Conservation (phyloP, 345 rosid species). For the Pistacia integerrima region DNA sequence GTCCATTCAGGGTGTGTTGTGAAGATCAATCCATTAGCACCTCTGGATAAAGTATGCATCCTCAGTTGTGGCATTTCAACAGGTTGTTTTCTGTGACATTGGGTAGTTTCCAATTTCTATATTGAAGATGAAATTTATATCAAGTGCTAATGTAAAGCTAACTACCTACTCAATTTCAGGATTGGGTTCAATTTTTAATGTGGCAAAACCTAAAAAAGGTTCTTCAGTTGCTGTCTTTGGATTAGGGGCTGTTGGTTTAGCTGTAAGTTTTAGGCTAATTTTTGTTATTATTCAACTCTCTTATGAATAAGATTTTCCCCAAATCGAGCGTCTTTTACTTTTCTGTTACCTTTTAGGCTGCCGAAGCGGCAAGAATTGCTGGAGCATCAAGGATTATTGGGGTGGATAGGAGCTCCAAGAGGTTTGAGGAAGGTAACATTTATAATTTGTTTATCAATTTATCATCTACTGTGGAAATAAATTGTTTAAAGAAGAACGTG, state of each 20-base stretch:
- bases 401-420: conserved; percentile 36
- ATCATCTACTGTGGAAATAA: neutral
- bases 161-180: conserved; percentile 21
- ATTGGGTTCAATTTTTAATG: conserved; percentile 45
- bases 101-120: neutral
- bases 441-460: neutral
- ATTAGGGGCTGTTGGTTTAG: conserved; percentile 49
- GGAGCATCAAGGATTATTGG: conserved; percentile 51
- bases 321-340: neutral
- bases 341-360: conserved; percentile 27
- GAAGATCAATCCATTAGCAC: conserved; percentile 41
- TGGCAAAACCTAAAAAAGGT: conserved; percentile 42
- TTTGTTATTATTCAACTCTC: neutral
- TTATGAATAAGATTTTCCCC: neutral
- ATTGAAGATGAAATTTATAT: neutral
- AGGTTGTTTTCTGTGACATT: conserved; percentile 20
- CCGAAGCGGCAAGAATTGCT: conserved; percentile 46
- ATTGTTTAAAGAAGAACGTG: neutral
- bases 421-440: conserved; percentile 35
- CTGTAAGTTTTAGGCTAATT: conserved; percentile 26
- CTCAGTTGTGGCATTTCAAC: conserved; percentile 46
- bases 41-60: conserved; percentile 46
- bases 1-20: conserved; percentile 37
- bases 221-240: conserved; percentile 42
- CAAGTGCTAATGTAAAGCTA: neutral